A percentile compares a stretch with the other conserved stretches of the same genome.
phyloP scores from a whole-genome alignment of 2,329 filamentous ascomycete species.

The Zymoseptoria tritici region DNA sequence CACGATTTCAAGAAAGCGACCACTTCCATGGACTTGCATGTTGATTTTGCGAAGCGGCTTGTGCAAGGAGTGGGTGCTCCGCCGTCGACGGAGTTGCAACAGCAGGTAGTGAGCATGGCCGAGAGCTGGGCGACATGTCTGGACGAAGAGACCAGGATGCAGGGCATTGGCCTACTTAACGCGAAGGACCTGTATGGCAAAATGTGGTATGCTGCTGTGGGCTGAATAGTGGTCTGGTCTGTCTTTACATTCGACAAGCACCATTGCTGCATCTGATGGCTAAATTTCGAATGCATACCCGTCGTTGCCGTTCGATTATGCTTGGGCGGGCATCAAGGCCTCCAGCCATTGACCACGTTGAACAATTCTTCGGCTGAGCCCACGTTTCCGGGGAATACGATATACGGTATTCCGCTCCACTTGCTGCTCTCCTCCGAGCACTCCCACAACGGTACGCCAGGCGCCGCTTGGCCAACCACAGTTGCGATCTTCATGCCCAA shows the following conservation, averaged over 20 bases:
- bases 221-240: not conserved
- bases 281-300: no score
- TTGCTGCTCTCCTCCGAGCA: conserved; percentile 48
- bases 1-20: not conserved
- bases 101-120: not conserved
- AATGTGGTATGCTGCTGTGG: not conserved
- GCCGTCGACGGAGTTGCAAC: not conserved
- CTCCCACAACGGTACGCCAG: conserved; percentile 53
- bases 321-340: not conserved
- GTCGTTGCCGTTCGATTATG: not conserved
- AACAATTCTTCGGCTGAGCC: conserved; percentile 25
- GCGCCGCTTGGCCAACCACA: conserved; percentile 51
- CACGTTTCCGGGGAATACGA: conserved; percentile 54
- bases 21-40: not conserved
- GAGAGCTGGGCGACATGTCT: not conserved
- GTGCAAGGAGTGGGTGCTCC: conserved; percentile 11
- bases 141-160: not conserved
- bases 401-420: conserved; percentile 47
- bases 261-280: no score
- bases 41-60: conserved; percentile 6
- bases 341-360: not conserved
- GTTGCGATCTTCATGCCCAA: conserved; percentile 47
- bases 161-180: not conserved
- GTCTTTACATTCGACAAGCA: no score
- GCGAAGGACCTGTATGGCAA: not conserved